Base-by-base conservation (phyloP, 2,329 filamentous ascomycete genomes). In the Xylariaceae sp. region DNA sequence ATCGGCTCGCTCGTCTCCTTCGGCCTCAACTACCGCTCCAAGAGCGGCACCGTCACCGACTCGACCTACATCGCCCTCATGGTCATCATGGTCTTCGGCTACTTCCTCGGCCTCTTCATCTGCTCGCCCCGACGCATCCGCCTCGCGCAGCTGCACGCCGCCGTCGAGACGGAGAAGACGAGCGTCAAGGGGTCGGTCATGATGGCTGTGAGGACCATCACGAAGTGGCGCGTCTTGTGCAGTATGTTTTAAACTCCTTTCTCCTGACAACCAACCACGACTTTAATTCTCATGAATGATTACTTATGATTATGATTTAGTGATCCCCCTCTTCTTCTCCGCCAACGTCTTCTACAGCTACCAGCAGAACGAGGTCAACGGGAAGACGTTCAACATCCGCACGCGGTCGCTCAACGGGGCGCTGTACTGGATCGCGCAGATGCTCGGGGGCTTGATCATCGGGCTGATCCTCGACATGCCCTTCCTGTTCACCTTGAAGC, bases 301-400 rank as follows among this genome's bases (percentile, higher is more conserved):
- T 24, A 24, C 21, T 24, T 7, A 24, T n/a, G n/a, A n/a, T n/a
- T 11, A 24, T 24, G 21, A 24, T 24, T 24, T 11, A 24, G 21
- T 47, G 44, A 35, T 44, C 5, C 44, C 44, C 8, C 41, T 41
- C 12, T 44, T 47, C 17, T 47, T 33, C 16, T 47, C 41, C 14
- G 41, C 44, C 16, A 47, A 47, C 27, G 32, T 47, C 17, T 43
- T 44, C 37, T 44, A 47, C 19, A 47, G 44, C 35, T 47, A 47
- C 29, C 44, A 44, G 38, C 44, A 47, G 23, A 44, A 47, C 9
- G 40, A 44, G 3, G 44, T 47, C 9, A 47, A 47, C 14, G 41
- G 44, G n/a, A 27, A 26, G 4, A 47, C 41, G 2, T 47, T 47
- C 24, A 47, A 47, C 35, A 47, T 47, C 26, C 44, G 44, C 13